phyloP scores from a whole-genome alignment of 176 grass and related monocot genomes.

The Oryza longistaminata region DNA sequence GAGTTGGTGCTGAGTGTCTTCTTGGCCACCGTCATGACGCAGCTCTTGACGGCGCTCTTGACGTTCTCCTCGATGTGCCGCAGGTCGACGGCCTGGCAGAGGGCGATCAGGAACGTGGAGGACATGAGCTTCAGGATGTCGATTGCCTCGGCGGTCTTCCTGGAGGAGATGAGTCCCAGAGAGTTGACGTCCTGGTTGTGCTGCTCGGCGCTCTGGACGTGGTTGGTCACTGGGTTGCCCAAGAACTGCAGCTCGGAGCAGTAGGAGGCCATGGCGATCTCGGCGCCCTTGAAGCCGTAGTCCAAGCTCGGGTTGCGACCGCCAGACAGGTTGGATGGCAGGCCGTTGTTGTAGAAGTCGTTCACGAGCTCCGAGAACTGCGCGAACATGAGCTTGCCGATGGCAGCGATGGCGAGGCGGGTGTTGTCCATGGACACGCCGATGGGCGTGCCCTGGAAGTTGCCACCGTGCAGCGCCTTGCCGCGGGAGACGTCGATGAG shows the following conservation, averaged over 20 bases:
- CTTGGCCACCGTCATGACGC: slow-evolving; percentile 57
- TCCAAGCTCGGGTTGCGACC: slow-evolving; percentile 84
- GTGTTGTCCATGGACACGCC: slow-evolving; percentile 93
- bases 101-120: slow-evolving; percentile 62
- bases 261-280: slow-evolving; percentile 85
- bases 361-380: slow-evolving; percentile 88
- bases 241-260: slow-evolving; percentile 88
- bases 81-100: slow-evolving; percentile 72
- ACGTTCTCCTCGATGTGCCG: slow-evolving; percentile 73
- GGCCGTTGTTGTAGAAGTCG: slow-evolving; percentile 84
- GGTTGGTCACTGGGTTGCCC: slow-evolving; percentile 84
- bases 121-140: slow-evolving; percentile 83
- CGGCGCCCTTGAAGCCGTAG: slow-evolving; percentile 83
- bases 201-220: slow-evolving; percentile 87
- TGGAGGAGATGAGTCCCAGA: slow-evolving; percentile 63
- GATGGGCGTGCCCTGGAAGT: slow-evolving; percentile 86
- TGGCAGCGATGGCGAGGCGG: slow-evolving; percentile 66
- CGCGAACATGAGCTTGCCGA: slow-evolving; percentile 87
- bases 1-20: slow-evolving; percentile 54
- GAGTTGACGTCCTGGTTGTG: slow-evolving; percentile 95
- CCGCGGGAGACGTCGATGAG: slow-evolving; percentile 71
- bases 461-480: slow-evolving; percentile 68
- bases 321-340: slow-evolving; percentile 76
- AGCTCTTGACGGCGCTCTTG: slow-evolving; percentile 55
- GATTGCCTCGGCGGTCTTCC: slow-evolving; percentile 72